These are phyloP conservation scores for Yarrowia hollandica DNA, from an alignment of 805 yeast species.

Conservation along the genomic window DNA sequence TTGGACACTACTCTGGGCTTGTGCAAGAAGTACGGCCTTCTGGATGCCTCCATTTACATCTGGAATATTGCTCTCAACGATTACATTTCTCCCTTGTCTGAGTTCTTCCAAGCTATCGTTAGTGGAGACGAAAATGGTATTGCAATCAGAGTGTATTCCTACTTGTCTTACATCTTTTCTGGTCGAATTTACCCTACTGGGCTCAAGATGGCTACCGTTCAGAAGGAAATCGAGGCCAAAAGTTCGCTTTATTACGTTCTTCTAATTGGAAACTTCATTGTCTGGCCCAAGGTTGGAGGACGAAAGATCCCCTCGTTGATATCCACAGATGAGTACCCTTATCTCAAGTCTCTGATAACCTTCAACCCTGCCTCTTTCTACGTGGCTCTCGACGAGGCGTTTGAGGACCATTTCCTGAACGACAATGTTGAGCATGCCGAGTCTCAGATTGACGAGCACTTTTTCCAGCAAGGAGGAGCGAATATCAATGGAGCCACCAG, in stretches of 20 bases:
- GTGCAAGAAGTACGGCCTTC: conserved; percentile 56
- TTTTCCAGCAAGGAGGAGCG: conserved; percentile 29
- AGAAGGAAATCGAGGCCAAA: conserved; percentile 49
- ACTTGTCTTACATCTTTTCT: conserved; percentile 66
- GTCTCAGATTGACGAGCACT: conserved; percentile 37
- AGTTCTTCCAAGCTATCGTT: conserved; percentile 48
- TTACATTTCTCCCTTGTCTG: conserved; percentile 67
- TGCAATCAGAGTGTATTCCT: conserved; percentile 51
- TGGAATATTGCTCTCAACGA: conserved; percentile 73
- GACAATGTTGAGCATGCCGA: conserved; percentile 45
- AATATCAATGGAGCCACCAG: conserved; percentile 17
- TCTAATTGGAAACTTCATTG: conserved; percentile 50
- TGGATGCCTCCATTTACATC: conserved; percentile 66
- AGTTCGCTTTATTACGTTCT: conserved; percentile 54
- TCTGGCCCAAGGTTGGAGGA: conserved; percentile 18
- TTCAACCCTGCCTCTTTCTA: conserved; percentile 61
- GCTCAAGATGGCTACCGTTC: conserved; percentile 44
- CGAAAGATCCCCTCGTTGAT: conserved; percentile 10
- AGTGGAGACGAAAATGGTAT: conserved; percentile 25
- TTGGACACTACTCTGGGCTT: conserved; percentile 70
- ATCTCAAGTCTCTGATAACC: conserved; percentile 57
- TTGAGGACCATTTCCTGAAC: conserved; percentile 77
- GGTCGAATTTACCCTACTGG: conserved; percentile 84
- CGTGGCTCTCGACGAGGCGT: conserved; percentile 71
- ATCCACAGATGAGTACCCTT: conserved; percentile 54